A percentile compares a stretch with the other conserved stretches of the same genome.
Evolutionary conservation across 345 rosid genomes (phyloP).

Genomic region (Camelina neglecta): DNA sequence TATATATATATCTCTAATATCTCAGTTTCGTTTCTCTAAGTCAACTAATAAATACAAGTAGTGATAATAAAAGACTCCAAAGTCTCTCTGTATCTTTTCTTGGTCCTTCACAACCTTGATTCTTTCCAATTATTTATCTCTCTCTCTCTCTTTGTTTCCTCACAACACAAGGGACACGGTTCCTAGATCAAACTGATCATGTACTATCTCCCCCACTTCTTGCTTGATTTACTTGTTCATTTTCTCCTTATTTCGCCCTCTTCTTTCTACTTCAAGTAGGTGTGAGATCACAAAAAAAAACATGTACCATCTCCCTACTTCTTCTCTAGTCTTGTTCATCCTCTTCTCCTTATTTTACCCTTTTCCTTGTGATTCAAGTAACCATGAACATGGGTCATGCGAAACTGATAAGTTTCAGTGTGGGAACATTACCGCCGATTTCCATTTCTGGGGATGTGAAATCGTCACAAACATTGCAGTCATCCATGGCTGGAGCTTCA

Average conservation of each 20-base stretch:
- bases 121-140: no score
- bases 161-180: no score
- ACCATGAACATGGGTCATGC: neutral
- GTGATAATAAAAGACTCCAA: no score
- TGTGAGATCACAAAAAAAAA: no score
- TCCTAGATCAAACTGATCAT: neutral
- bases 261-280: conserved; percentile 12
- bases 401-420: neutral
- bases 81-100: no score
- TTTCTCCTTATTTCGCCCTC: neutral
- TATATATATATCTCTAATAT: no score
- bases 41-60: no score
- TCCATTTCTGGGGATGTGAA: neutral
- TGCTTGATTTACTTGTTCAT: neutral
- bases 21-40: no score
- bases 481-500: neutral
- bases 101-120: no score
- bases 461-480: neutral
- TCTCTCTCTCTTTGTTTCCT: no score
- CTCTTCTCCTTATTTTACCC: neutral
- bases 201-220: neutral
- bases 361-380: conserved; percentile 12
- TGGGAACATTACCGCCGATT: neutral
- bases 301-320: no score
- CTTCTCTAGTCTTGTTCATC: conserved; percentile 8